Evolutionary conservation across 2,329 filamentous ascomycete genomes (phyloP).

Genomic region (Nectriaceae sp.): DNA sequence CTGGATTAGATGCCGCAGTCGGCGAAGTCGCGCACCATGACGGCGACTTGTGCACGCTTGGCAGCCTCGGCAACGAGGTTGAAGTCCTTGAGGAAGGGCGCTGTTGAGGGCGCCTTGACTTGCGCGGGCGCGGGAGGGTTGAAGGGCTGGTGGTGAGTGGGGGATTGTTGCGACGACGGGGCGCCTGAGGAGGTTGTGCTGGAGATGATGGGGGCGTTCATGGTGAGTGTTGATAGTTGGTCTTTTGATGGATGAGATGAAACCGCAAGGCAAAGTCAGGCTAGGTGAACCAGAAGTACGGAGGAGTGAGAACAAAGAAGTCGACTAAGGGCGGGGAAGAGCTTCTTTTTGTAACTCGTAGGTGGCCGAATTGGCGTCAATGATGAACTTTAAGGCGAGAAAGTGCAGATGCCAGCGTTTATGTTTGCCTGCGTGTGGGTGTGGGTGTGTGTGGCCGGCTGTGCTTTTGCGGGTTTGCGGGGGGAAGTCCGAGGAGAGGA

Average conservation of each 20-base stretch:
- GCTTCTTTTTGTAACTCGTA: background rate
- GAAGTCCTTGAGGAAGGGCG: constrained; percentile 74
- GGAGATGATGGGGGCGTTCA: constrained; percentile 40
- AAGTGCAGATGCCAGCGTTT: background rate
- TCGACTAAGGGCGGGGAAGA: constrained; percentile 4
- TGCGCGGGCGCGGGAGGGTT: constrained; percentile 29
- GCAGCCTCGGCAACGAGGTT: constrained; percentile 89
- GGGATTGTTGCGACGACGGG: constrained; percentile 31
- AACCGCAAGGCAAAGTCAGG: no score
- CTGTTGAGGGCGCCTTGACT: constrained; percentile 45
- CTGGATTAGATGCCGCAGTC: constrained; percentile 61
- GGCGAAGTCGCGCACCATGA: constrained; percentile 84
- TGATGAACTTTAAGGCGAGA: background rate
- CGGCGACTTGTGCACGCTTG: constrained; percentile 87
- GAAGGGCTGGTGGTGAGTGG: constrained; percentile 30
- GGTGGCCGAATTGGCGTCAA: background rate
- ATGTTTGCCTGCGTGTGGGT: background rate
- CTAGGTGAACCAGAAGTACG: no score
- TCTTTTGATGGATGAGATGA: constrained; percentile 7
- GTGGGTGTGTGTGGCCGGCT: background rate
- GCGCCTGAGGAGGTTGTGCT: constrained; percentile 22
- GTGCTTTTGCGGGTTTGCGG: background rate
- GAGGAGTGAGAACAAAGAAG: no score
- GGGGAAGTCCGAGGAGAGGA: no score
- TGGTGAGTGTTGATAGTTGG: constrained; percentile 7